Evolutionary conservation across 768 basidiomycete genomes (phyloP), one percentile per base, ranked within the genome.

Genomic region (Podaxis carcinomalis): DNA sequence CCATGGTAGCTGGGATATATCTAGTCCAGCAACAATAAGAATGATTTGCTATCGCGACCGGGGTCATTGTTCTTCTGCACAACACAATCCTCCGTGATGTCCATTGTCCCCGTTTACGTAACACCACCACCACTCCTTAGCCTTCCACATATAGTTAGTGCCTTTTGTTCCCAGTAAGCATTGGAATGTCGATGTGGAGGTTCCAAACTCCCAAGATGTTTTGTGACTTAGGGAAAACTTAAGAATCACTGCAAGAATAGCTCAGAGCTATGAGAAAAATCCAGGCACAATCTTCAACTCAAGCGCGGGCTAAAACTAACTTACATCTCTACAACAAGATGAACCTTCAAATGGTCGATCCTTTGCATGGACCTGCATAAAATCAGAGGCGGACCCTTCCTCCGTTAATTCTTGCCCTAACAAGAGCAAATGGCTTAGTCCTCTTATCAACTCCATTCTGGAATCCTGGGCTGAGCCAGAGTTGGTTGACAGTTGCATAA

Each of bases 401-500:
- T 4, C 63, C 63, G 32, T 58, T 40, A 36, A 63, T 60, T 51
- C 59, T 62, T 3, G 61, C 60, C 2, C 63, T 23, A 3, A 66
- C 56, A 37, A 66, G 61, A 4, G 60, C 63, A 55, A 66, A 62
- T 25, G 63, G 63, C 53, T 61, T 64, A 16, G 58, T 50, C 39
- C 60, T 57, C 51, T 57, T 62, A 51, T 66, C 63, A 14, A 57
- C 62, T n/a, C 63, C 63, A 35, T 64, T 61, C 54, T 65, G 62
- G 46, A 64, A 64, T 14, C 53, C 51, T 1, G 64, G 58, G 46
- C 63, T 60, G 11, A 64, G 51, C 62, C 63, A 64, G 2, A 64
- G 51, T 42, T 63, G 64, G 44, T 63, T 66, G 3, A 66, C 46
- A 35, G 51, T 64, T 16, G 63, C 60, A 36, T 62, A 63, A 19